Conservation (phyloP, 441 rosid species). For the Hura crepitans region DNA sequence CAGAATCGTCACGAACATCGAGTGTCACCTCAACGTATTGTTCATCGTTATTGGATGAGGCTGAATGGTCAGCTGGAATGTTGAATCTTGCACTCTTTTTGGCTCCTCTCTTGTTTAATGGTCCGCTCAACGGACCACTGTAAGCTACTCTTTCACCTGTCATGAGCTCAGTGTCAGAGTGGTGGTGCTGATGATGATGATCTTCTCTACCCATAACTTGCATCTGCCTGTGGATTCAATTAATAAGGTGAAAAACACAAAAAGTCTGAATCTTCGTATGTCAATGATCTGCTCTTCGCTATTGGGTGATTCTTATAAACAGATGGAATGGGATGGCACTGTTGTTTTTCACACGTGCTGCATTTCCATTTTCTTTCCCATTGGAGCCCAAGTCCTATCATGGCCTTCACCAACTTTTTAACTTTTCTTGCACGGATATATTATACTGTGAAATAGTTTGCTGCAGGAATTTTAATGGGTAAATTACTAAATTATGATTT, state of each 20-base stretch:
- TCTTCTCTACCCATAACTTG: constrained; percentile 35
- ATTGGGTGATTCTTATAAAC: background rate
- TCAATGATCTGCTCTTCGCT: background rate
- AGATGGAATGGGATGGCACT: background rate
- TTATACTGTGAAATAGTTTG: too few relatives aligned
- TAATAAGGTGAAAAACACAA: background rate
- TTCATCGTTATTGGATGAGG: constrained; percentile 27
- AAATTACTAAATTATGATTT: constrained; percentile 25
- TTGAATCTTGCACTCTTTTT: constrained; percentile 71
- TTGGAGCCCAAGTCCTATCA: too few relatives aligned
- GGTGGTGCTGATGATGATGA: constrained; percentile 23
- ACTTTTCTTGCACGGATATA: too few relatives aligned
- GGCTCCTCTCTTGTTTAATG: constrained; percentile 42
- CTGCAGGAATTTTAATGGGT: too few relatives aligned
- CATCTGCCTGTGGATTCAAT: constrained; percentile 19
- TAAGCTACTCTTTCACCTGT: constrained; percentile 47
- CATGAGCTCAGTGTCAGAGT: constrained; percentile 58
- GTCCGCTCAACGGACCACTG: constrained; percentile 59
- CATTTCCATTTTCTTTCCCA: constrained; percentile 4
- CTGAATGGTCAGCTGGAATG: constrained; percentile 28
- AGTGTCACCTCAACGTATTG: constrained; percentile 64
- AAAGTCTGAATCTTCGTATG: background rate
- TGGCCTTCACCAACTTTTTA: background rate
- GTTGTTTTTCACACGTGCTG: background rate
- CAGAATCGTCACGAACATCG: constrained; percentile 63